phyloP scores from a whole-genome alignment of 441 rosid genomes.

The Jatropha podagrica region DNA sequence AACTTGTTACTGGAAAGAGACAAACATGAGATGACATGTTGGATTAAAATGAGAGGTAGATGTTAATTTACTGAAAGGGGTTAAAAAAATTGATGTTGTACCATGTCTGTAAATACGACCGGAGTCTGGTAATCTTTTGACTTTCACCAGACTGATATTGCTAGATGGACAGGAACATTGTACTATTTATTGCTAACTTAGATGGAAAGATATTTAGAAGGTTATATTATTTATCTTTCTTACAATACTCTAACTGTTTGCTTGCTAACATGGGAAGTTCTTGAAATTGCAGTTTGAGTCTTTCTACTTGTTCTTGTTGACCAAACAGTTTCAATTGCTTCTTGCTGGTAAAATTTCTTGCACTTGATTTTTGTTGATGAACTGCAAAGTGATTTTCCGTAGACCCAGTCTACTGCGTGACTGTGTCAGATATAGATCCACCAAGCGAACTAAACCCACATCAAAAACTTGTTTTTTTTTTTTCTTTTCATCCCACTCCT shows the following conservation, averaged over 20 bases:
- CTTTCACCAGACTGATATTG: too few species aligned
- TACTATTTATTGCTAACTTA: background rate
- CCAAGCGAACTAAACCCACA: too few species aligned
- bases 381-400: too few species aligned
- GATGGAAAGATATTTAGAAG: background rate
- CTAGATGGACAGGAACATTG: too few species aligned
- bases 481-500: too few species aligned
- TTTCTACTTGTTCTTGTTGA: background rate
- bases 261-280: background rate
- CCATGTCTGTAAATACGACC: too few species aligned
- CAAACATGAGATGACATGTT: background rate
- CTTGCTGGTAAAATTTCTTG: background rate
- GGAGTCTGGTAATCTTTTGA: background rate
- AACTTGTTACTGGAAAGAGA: background rate
- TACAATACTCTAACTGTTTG: background rate
- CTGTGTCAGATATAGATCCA: too few species aligned
- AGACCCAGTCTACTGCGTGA: too few species aligned
- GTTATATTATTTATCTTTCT: too few species aligned
- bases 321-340: background rate
- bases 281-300: background rate
- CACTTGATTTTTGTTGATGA: background rate
- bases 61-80: too few species aligned
- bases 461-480: too few species aligned
- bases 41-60: background rate
- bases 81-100: too few species aligned